Base-by-base conservation (phyloP, 2,329 filamentous ascomycete species). In the Exutisphaerella laricina region DNA sequence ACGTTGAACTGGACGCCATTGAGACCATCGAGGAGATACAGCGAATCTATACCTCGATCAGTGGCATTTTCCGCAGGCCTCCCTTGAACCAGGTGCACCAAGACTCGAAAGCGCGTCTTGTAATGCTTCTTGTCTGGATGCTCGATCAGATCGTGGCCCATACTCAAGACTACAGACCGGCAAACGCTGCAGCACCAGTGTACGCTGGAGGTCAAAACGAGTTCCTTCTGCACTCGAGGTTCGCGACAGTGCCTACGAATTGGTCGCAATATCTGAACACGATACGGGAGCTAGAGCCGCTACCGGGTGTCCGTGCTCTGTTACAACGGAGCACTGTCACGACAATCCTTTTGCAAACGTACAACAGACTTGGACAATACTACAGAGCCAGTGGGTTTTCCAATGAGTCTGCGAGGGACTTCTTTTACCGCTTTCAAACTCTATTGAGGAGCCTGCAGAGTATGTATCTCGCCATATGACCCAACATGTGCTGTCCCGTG, bases 151-250 rank as follows among this genome's bases (percentile, higher is more conserved):
- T 45, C 36, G 21, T 40, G 18, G n/a, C 17, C 7, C 20, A 34
- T 13, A 25, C 23, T 29, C 4, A 26, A 3, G 42, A 44, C 34
- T 18, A 22, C 18, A 13, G 26, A 21, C 30, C 28, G 8, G 31
- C 7, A 16, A 21, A 17, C 4, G 28, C 21, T 22, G 20, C 28
- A 4, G 18, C 46, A n/a, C 41, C 41, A 8, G 20, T 18, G 8
- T 53, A 49, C 25, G 51, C 48, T 5, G 48, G 51, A 13, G 48
- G 44, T 1, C 48, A 53, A 7, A 44, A 43, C 34, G 51, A 51
- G 33, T 45, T 46, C 30, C 49, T 42, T 13, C 46, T 53, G 21
- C 47, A 43, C 35, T 31, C 45, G 9, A 46, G 49, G 16, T 53
- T 53, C 43, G 41, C 45, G 10, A 42, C 41, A 8, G 33, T 39